Conservation (phyloP, 1,284 basidiomycete species). For the Cryptococcus jaspeensis region DNA sequence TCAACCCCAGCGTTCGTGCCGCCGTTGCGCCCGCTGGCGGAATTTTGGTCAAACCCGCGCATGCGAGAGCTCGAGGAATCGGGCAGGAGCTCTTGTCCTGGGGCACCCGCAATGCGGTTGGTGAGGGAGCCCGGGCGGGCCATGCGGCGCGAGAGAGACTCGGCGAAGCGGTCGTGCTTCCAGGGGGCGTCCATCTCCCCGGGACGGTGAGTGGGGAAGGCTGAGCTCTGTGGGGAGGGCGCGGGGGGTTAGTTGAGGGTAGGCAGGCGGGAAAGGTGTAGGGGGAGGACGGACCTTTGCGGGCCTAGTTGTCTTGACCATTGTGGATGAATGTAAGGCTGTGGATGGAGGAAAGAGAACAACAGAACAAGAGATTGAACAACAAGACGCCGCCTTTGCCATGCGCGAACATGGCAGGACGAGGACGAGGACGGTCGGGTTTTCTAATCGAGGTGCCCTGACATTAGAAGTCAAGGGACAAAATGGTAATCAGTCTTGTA, state of each 20-base stretch:
- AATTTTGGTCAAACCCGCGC: no score
- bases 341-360: not conserved
- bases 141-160: constrained; percentile 20
- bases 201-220: constrained; percentile 13
- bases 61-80: no score
- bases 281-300: not conserved
- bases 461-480: no score
- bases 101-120: constrained; percentile 25
- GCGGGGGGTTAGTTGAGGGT: not conserved
- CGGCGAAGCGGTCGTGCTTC: constrained; percentile 40
- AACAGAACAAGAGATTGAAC: not conserved
- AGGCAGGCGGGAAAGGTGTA: not conserved
- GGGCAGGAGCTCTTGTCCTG: constrained; percentile 31
- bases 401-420: no score
- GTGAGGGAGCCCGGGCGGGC: constrained; percentile 17
- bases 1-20: constrained; percentile 29
- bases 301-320: constrained; percentile 12
- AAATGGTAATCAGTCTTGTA: no score
- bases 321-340: constrained; percentile 3
- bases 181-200: constrained; percentile 32
- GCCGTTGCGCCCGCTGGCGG: not conserved
- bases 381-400: no score
- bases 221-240: not conserved
- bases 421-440: not conserved
- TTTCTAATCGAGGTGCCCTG: no score